A percentile compares a stretch with the other conserved stretches of the same genome.
These are phyloP conservation scores for Halophytophthora batemanensis DNA, from an alignment of 352 stramenopile genomes.

Conservation along the genomic window DNA sequence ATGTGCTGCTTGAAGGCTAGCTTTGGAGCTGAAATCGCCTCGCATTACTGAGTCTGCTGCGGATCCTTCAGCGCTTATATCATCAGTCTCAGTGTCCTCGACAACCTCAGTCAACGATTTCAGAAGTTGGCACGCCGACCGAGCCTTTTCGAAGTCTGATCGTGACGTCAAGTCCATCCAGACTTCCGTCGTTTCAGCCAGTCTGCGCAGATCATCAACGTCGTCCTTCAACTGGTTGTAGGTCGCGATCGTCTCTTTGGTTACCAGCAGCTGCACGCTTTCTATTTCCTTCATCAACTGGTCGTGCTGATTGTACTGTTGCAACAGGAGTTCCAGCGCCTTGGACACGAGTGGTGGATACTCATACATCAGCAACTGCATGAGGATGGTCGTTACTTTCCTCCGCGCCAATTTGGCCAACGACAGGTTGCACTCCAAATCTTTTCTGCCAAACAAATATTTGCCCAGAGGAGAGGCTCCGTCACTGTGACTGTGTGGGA, in stretches of 20 bases:
- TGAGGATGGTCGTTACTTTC: conserved; percentile 53
- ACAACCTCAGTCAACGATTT: conserved; percentile 41
- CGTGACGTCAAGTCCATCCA: conserved; percentile 81
- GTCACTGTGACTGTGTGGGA: conserved; percentile 23
- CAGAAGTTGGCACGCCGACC: conserved; percentile 42
- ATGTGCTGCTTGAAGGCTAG: conserved; percentile 20
- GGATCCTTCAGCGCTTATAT: background rate
- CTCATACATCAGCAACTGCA: conserved; percentile 82
- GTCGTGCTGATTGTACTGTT: conserved; percentile 74
- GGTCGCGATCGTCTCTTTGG: conserved; percentile 57
- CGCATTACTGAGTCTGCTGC: conserved; percentile 3
- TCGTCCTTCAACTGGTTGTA: conserved; percentile 71
- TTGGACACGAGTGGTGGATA: conserved; percentile 70
- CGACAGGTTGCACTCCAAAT: conserved; percentile 62
- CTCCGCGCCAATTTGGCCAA: conserved; percentile 38
- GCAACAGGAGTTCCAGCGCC: conserved; percentile 64
- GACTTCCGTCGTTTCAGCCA: conserved; percentile 75
- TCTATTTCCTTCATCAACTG: conserved; percentile 63
- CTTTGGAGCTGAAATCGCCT: conserved; percentile 14
- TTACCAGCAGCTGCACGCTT: conserved; percentile 57
- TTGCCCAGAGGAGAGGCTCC: conserved; percentile 44
- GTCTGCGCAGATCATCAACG: conserved; percentile 51
- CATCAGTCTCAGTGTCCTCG: conserved; percentile 11
- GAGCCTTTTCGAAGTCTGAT: conserved; percentile 62
- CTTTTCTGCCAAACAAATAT: conserved; percentile 44